Conservation (phyloP, 2,329 filamentous ascomycete species). For the Talaromyces sp. region DNA sequence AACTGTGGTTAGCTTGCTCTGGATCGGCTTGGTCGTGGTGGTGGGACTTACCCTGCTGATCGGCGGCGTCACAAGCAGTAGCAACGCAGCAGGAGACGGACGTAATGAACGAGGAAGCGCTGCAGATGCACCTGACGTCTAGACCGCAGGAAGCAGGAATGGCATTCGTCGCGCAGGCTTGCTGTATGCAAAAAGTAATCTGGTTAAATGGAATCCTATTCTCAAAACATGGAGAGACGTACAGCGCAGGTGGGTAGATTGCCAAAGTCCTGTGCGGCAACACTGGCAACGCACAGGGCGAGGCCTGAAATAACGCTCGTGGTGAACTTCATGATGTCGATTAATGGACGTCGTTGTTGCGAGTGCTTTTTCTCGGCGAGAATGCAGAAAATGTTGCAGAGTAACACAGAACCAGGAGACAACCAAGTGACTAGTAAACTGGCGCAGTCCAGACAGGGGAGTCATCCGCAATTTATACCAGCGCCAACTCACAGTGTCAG, state of each 20-base stretch:
- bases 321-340: constrained; percentile 14
- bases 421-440: not conserved
- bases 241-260: constrained; percentile 55
- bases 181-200: constrained; percentile 24
- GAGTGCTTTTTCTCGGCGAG: not conserved
- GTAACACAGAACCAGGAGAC: not conserved
- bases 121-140: constrained; percentile 51
- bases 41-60: constrained; percentile 40
- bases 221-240: constrained; percentile 31
- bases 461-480: constrained; percentile 1
- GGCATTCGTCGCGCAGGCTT: constrained; percentile 41
- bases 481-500: not conserved
- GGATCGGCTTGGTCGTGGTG: not conserved
- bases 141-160: constrained; percentile 39
- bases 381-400: not conserved
- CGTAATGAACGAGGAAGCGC: constrained; percentile 43
- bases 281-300: constrained; percentile 49
- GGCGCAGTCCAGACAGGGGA: not conserved
- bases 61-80: constrained; percentile 38
- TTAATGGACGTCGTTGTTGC: not conserved
- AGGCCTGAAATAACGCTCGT: constrained; percentile 46
- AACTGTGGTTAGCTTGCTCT: not conserved
- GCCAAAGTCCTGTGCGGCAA: constrained; percentile 45
- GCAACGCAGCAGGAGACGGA: constrained; percentile 51
- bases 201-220: not conserved